These are phyloP conservation scores for Chrysosporium keratinophilum DNA, from an alignment of 2,329 filamentous ascomycete species.

Conservation along the genomic window DNA sequence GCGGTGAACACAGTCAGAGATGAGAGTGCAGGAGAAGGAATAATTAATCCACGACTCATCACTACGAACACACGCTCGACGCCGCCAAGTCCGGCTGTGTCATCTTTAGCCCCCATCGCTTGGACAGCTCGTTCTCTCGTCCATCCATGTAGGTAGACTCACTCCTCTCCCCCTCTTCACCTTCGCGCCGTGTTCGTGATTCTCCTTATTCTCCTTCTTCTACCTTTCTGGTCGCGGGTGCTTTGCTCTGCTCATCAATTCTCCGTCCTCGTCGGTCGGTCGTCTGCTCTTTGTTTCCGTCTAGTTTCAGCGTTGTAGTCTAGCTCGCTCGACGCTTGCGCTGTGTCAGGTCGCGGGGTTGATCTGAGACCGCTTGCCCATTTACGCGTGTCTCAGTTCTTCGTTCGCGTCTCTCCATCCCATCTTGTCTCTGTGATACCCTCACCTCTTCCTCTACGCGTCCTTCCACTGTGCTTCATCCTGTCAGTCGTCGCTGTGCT, in stretches of 20 bases:
- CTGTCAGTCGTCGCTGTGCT: neutral
- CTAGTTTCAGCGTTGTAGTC: neutral
- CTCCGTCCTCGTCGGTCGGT: neutral
- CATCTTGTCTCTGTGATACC: neutral
- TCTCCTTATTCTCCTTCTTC: neutral
- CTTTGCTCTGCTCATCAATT: neutral
- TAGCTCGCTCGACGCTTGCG: neutral
- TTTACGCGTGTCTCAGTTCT: slow-evolving; percentile 6
- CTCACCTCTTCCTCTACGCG: neutral
- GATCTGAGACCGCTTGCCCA: neutral
- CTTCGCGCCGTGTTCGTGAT: neutral
- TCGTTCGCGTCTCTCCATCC: neutral
- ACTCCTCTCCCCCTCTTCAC: neutral
- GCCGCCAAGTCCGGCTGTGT: neutral
- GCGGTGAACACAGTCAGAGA: neutral
- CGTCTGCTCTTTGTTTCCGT: neutral
- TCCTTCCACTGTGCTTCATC: neutral
- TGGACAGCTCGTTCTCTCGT: neutral
- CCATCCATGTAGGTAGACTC: too few relatives aligned
- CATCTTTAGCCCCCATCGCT: neutral
- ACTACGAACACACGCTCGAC: too few relatives aligned
- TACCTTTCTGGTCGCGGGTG: too few relatives aligned
- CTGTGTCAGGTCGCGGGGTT: neutral
- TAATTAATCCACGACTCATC: too few relatives aligned
- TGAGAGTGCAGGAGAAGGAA: too few relatives aligned